These are phyloP conservation scores for Dactylellina leptospora DNA, from an alignment of 2,329 filamentous ascomycete species.

Conservation along the genomic window DNA sequence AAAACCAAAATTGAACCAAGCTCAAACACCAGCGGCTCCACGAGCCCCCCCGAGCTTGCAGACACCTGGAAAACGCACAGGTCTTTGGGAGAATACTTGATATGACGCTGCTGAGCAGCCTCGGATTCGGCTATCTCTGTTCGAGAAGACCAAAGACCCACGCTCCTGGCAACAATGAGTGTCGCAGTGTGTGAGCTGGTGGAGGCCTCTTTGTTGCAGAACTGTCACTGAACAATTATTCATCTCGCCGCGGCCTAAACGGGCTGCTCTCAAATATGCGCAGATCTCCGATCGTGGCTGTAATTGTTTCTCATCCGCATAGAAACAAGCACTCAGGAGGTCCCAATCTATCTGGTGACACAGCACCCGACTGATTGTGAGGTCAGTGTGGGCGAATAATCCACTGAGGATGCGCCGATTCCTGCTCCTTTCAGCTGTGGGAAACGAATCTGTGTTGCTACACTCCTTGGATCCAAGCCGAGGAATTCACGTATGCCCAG, in stretches of 20 bases:
- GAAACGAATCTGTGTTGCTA: constrained; percentile 9
- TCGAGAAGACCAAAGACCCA: constrained; percentile 22
- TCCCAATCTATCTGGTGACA: constrained; percentile 28
- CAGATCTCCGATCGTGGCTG: constrained; percentile 3
- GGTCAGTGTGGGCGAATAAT: constrained; percentile 17
- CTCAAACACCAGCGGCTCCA: constrained; percentile 48
- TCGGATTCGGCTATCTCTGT: constrained; percentile 46
- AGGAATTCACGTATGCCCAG: no score
- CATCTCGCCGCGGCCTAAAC: neutral
- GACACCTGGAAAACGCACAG: neutral
- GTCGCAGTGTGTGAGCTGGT: constrained; percentile 34
- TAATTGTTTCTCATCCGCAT: constrained; percentile 17
- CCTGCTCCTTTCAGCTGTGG: neutral
- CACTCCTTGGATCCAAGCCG: neutral
- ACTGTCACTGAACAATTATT: constrained; percentile 15
- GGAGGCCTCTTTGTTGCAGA: constrained; percentile 42
- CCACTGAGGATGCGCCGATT: constrained; percentile 19
- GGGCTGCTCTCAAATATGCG: neutral
- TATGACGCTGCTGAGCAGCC: neutral
- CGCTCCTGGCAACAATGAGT: constrained; percentile 45
- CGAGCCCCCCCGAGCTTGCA: constrained; percentile 14
- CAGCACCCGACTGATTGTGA: constrained; percentile 13
- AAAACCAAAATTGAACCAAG: constrained; percentile 43
- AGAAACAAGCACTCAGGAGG: constrained; percentile 39
- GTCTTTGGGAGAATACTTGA: constrained; percentile 16